Evolutionary conservation across 1,139 yeast genomes (phyloP).

Genomic region (Scheffersomyces insectosa): DNA sequence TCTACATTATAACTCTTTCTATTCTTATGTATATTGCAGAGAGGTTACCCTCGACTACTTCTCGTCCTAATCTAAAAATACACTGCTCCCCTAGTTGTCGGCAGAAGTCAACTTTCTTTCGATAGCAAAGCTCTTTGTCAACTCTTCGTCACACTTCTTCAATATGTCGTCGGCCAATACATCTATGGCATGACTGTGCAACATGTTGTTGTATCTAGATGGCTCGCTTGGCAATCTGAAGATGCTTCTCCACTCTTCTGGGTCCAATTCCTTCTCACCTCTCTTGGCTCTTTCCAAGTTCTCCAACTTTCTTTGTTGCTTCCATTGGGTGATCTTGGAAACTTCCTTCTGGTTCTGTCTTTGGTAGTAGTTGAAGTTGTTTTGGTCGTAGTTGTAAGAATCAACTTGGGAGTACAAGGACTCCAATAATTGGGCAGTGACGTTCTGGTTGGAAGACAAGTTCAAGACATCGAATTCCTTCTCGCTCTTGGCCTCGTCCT

Average conservation of each 20-base stretch:
- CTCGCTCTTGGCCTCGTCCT: slow-evolving; percentile 20
- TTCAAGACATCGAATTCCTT: slow-evolving; percentile 42
- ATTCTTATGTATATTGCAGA: too few relatives aligned
- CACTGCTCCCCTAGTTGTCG: not conserved
- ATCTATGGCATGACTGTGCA: slow-evolving; percentile 69
- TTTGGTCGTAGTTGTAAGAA: slow-evolving; percentile 77
- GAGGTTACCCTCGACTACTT: too few relatives aligned
- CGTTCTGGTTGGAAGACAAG: slow-evolving; percentile 46
- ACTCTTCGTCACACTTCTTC: slow-evolving; percentile 65
- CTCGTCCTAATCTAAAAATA: too few relatives aligned
- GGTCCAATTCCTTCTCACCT: slow-evolving; percentile 59
- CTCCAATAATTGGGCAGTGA: slow-evolving; percentile 58
- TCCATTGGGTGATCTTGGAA: slow-evolving; percentile 72
- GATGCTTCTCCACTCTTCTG: slow-evolving; percentile 65
- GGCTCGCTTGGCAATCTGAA: slow-evolving; percentile 78
- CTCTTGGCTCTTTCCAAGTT: slow-evolving; percentile 59
- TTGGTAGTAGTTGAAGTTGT: slow-evolving; percentile 81
- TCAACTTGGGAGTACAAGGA: slow-evolving; percentile 74
- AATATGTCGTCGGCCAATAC: slow-evolving; percentile 65
- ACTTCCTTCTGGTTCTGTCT: slow-evolving; percentile 74
- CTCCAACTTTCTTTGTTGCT: slow-evolving; percentile 65
- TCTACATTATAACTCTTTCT: too few relatives aligned
- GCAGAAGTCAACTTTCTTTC: slow-evolving; percentile 44
- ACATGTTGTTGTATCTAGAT: slow-evolving; percentile 70
- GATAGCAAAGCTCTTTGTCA: slow-evolving; percentile 60